Base-by-base conservation (phyloP, 768 basidiomycete genomes). In the Mycena alexandri region DNA sequence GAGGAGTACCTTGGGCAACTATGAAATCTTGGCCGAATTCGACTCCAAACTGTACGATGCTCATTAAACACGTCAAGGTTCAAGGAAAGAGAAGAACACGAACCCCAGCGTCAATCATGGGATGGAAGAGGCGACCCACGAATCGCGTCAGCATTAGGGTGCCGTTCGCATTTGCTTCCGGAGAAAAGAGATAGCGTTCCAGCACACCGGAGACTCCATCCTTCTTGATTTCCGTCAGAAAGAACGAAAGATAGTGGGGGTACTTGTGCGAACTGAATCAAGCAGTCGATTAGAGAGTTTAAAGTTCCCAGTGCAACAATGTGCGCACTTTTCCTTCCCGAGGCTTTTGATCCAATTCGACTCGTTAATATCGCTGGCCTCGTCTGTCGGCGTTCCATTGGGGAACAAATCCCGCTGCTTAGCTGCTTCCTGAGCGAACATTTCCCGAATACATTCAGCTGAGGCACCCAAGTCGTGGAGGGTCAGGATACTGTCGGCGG, bases 131-230 rank as follows among this genome's bases (percentile, higher is more conserved):
- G n/a, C 62, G 55, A 22, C 63, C 48, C n/a, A 65, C 47, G 43
- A 65, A 58, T 11, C 63, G 62, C 33, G 46, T 38, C 36, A 63
- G 74, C 83, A 85, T 84, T 17, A 73, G 36, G 10, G 67, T 67
- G 5, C 77, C 81, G 16, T 77, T 69, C 29, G 62, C 70, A 48
- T 83, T 82, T 7, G 78, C 82, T 4, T 76, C 73, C 0, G 67
- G 53, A 19, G 72, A 70, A 65, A 89, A 89, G 1, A 89, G 71
- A 69, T 83, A 89, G 65, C 76, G 77, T 70, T 89, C 87, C 5
- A 89, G 68, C 1, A 81, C 76, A 13, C 76, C 78, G 7, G 78
- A 67, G 2, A 75, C 77, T 0, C 87, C 87, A 2, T 76, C 57
- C 19, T 75, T 68, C 21, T 74, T 69, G 11, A 89, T 76, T 42